Evolutionary conservation across 441 rosid species (phyloP), one percentile per base, ranked within the genome.

Genomic region (Metrosideros polymorpha): DNA sequence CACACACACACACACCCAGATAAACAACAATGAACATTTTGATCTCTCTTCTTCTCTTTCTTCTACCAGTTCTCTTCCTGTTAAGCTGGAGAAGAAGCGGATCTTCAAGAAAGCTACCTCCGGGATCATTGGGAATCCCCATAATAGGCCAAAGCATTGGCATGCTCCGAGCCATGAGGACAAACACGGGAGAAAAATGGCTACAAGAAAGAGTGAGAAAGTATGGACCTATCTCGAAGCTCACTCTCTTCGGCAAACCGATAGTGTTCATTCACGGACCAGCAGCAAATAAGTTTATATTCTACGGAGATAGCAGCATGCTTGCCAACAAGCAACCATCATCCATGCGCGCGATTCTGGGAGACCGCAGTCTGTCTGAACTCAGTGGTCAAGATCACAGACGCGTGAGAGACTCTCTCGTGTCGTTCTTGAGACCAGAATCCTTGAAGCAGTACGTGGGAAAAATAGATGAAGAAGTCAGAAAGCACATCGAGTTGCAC

Each of bases 101-200:
- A 79, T 82, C 88, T 5, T 63, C 52, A 24, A 90, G 56, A 85
- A 87, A 25, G 9, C 85, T 89, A 19, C 93, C 95, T 45, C 94
- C 93, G 19, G 93, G 93, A 17, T 91, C 94, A 25, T 89, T 94
- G 9, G 94, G 96, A 59, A 6, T 92, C 15, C 95, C 95, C 12
- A 7, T 92, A 17, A 88, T 92, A 61, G 93, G 94, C 76, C 96
- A 90, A 57, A 93, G 93, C 88, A 84, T 92, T 2, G 57, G 85
- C 61, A 86, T 92, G 56, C 92, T 92, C 25, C 83, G 86, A 22
- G 89, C 91, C 77, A 90, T 91, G 93, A 85, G 88, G 89, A 87
- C 93, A 77, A 92, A 93, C 84, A 92, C 89, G 5, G 91, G 92
- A 2, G 94, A 92, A 7, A 49, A 88, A 83, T 91, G 94, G 94